These are phyloP conservation scores for Ceratobasidium papillatum DNA, from an alignment of 1,284 basidiomycete species.

Conservation along the genomic window DNA sequence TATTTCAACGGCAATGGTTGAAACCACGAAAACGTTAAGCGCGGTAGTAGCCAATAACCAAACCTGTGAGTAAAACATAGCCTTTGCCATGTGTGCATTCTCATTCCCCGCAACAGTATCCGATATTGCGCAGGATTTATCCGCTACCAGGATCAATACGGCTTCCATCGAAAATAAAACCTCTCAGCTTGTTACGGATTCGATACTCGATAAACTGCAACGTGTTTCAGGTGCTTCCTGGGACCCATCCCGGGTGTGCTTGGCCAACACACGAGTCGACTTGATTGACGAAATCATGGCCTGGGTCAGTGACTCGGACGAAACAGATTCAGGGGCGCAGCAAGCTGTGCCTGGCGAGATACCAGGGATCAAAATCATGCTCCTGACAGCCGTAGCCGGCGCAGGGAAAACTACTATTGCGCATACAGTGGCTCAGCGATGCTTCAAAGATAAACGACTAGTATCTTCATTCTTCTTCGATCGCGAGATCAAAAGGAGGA, in stretches of 20 bases:
- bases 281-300: background rate
- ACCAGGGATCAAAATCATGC: background rate
- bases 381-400: slow-evolving; percentile 1
- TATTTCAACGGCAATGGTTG: background rate
- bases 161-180: background rate
- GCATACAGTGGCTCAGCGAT: slow-evolving; percentile 5
- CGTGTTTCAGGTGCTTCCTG: slow-evolving; percentile 3
- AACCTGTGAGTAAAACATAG: background rate
- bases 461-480: slow-evolving; percentile 42
- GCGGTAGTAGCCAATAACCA: background rate
- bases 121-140: too few species aligned
- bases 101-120: too few species aligned
- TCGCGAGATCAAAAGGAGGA: slow-evolving; percentile 1
- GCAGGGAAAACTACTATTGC: slow-evolving; percentile 21
- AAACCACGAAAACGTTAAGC: background rate
- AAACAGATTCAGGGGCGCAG: background rate
- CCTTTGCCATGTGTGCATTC: too few species aligned
- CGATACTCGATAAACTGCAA: background rate
- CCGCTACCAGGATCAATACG: too few species aligned
- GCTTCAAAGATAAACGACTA: background rate
- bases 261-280: background rate
- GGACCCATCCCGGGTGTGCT: background rate
- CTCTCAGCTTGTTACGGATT: background rate
- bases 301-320: background rate
- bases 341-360: background rate